phyloP scores from a whole-genome alignment of 257 asterid species.

The Solanum virginianum region DNA sequence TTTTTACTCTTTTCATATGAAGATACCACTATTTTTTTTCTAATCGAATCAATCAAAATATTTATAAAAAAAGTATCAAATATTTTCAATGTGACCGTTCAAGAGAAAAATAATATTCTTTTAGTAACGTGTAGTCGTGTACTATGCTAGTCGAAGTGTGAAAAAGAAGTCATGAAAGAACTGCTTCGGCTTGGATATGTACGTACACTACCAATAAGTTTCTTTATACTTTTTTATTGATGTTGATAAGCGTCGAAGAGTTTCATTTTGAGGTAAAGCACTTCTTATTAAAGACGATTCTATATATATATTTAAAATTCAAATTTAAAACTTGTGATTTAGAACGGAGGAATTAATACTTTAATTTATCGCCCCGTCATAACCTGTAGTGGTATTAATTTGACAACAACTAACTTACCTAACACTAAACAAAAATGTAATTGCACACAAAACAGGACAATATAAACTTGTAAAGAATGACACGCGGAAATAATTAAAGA shows the following conservation, averaged over 20 bases:
- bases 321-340: not conserved
- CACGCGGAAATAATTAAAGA: not conserved
- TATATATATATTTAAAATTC: not conserved
- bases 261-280: rapidly evolving
- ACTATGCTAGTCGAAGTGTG: not conserved
- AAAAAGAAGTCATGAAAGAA: not conserved
- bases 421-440: not conserved
- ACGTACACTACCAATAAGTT: not conserved
- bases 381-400: too few relatives aligned
- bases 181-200: not conserved
- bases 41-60: not conserved
- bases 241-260: not conserved
- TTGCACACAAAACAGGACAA: not conserved
- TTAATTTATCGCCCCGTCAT: too few relatives aligned
- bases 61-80: not conserved
- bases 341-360: too few relatives aligned
- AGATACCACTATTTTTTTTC: too few relatives aligned
- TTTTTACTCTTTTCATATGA: too few relatives aligned
- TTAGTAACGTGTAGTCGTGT: not conserved
- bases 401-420: not conserved
- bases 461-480: not conserved
- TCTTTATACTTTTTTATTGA: not conserved
- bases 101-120: not conserved
- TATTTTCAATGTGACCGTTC: not conserved
- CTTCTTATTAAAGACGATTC: not conserved